These are phyloP conservation scores for Diversispora epigaea DNA, from an alignment of 192 early-diverging fungal genomes.

Conservation along the genomic window DNA sequence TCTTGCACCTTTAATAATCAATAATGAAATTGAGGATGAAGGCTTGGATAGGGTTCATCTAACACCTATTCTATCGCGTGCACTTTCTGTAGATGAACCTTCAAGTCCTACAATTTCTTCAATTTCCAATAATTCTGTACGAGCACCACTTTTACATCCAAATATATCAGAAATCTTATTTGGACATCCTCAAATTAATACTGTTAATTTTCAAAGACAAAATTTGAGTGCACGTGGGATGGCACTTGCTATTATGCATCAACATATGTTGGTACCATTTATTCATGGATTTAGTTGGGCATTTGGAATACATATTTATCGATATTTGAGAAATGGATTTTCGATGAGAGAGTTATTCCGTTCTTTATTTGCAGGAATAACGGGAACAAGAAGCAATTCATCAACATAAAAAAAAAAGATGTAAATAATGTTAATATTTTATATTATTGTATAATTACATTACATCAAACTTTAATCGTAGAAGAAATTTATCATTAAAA, in stretches of 20 bases:
- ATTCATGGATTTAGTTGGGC: constrained; percentile 26
- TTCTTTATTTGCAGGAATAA: neutral
- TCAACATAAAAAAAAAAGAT: too few species aligned
- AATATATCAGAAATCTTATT: constrained; percentile 7
- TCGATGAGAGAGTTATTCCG: neutral
- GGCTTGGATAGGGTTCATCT: neutral
- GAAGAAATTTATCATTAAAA: too few species aligned
- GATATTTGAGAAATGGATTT: constrained; percentile 23
- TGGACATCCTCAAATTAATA: neutral
- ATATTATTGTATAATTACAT: too few species aligned
- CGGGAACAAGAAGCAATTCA: too few species aligned
- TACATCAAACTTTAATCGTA: too few species aligned
- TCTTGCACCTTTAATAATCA: constrained; percentile 1
- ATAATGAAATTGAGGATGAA: neutral
- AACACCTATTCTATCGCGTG: neutral
- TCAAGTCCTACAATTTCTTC: neutral
- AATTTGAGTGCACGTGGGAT: neutral
- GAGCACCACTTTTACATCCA: neutral
- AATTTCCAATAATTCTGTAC: neutral
- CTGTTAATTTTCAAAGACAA: neutral
- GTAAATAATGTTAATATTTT: too few species aligned
- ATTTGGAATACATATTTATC: constrained; percentile 22
- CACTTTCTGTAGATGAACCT: neutral
- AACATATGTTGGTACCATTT: constrained; percentile 17
- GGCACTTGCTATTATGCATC: neutral